phyloP scores from a whole-genome alignment of 2,329 filamentous ascomycete genomes.

The Fusarium hostae region DNA sequence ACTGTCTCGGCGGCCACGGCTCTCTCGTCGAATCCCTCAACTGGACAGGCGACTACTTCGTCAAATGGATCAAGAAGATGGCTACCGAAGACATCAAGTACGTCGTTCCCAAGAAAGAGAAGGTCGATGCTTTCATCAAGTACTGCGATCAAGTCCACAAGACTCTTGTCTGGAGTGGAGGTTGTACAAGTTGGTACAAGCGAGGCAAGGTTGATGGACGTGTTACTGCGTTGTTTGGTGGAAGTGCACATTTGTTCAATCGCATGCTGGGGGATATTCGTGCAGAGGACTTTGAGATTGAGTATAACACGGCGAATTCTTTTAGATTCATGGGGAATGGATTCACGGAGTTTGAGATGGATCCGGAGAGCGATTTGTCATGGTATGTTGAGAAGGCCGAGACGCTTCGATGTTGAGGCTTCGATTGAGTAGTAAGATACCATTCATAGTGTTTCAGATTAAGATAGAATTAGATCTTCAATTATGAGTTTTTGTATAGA shows the following conservation, averaged over 20 bases:
- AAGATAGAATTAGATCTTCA: background rate
- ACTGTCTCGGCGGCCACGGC: conserved; percentile 39
- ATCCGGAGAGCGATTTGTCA: conserved; percentile 33
- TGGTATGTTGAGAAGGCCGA: conserved; percentile 42
- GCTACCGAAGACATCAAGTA: conserved; percentile 39
- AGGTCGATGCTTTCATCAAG: conserved; percentile 39
- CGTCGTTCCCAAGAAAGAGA: conserved; percentile 35
- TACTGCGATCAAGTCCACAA: conserved; percentile 39
- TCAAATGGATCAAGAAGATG: conserved; percentile 42
- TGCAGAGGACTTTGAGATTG: conserved; percentile 37
- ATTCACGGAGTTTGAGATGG: conserved; percentile 40
- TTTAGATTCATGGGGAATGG: conserved; percentile 41
- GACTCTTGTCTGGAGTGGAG: conserved; percentile 38
- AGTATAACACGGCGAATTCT: conserved; percentile 31
- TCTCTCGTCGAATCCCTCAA: conserved; percentile 39
- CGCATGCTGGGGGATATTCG: conserved; percentile 38
- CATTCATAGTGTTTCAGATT: background rate
- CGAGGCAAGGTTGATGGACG: conserved; percentile 28
- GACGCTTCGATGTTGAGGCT: conserved; percentile 1
- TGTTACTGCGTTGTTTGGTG: conserved; percentile 38
- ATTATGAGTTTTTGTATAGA: background rate
- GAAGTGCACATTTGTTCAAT: conserved; percentile 38
- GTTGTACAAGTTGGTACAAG: conserved; percentile 40
- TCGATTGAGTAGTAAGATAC: background rate
- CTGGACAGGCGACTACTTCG: conserved; percentile 42